phyloP scores from a whole-genome alignment of 768 basidiomycete species.

The Leccinum uliginosum region DNA sequence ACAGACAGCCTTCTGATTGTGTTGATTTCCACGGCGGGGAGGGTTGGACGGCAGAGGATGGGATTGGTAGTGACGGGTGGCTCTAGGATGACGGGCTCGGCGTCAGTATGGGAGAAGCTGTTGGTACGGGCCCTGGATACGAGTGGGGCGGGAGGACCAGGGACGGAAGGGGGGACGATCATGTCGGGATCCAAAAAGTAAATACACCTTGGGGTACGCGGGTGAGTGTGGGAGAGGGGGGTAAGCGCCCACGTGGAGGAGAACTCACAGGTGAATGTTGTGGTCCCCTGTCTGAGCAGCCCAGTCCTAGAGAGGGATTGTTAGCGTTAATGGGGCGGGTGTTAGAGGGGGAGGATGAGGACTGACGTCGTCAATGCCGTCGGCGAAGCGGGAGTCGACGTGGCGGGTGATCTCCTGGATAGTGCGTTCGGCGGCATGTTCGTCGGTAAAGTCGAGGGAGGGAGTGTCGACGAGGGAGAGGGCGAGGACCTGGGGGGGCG shows the following conservation, averaged over 20 bases:
- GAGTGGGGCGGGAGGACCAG: conserved; percentile 62
- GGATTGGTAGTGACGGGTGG: conserved; percentile 75
- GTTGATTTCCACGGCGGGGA: conserved; percentile 67
- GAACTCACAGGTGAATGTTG: conserved; percentile 75
- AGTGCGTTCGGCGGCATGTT: conserved; percentile 56
- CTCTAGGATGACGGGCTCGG: conserved; percentile 76
- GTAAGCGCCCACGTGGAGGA: conserved; percentile 29
- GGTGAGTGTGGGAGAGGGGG: conserved; percentile 15
- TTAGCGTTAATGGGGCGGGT: conserved; percentile 12
- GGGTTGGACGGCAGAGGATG: conserved; percentile 58
- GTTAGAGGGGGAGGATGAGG: conserved; percentile 15
- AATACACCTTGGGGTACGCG: conserved; percentile 57
- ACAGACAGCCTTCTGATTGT: conserved; percentile 76
- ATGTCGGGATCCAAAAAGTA: conserved; percentile 85
- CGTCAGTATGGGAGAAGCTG: conserved; percentile 68
- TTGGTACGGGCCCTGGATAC: conserved; percentile 64
- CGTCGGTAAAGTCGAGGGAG: conserved; percentile 70
- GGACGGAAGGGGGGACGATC: conserved; percentile 67
- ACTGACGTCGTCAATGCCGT: conserved; percentile 76
- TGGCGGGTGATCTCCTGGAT: conserved; percentile 65
- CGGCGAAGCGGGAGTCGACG: conserved; percentile 68
- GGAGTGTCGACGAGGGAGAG: conserved; percentile 82
- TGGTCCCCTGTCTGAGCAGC: conserved; percentile 67
- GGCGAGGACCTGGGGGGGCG: conserved; percentile 45
- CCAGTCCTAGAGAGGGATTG: conserved; percentile 51